Evolutionary conservation across 176 grass and related monocot species (phyloP), one percentile per base, ranked within the genome.

Genomic region (Cenchrus purpureus): DNA sequence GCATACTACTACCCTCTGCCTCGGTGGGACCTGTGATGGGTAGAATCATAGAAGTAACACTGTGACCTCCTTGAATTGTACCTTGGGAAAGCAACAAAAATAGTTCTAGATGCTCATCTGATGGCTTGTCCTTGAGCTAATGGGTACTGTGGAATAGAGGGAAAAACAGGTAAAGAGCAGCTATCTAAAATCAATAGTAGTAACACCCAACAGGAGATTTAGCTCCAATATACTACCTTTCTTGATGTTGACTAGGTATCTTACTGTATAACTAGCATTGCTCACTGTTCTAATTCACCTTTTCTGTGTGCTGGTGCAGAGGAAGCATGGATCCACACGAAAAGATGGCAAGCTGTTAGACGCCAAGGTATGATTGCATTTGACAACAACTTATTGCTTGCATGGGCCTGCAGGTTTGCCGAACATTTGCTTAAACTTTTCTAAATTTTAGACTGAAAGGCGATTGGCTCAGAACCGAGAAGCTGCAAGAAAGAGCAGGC

Each of bases 381-480:
- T 91, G 34, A 6, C 20, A 68, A 29, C 52, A 9, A 17, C 79
- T 45, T 87, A 31, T 45, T 83, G n/a, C 52, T 83, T 87, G 51
- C 68, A 74, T 76, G 81, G 25, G 6, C 61, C 22, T 85, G 6
- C n/a, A 56, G 65, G 83, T 88, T 48, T 73, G 52, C 60, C 53
- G 46, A 77, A 85, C 52, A 72, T 74, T 89, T 74, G 55, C 79
- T 48, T 66, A 12, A 42, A 86, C 22, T 48, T 10, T 52, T 77
- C 29, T 76, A 68, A 80, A 83, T 76, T 42, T 79, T 73, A 99
- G 97, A 94, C 82, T 15, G 82, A 96, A 73, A 90, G 91, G 65
- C 84, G 97, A 50, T 91, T 99, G 73, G 97, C 93, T 67, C 97
- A 99, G 65, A 99, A 99, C 88, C 89, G 93, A 89, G 97, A 99